Evolutionary conservation across 495 filamentous ascomycete genomes (phyloP).

Genomic region (Endocarpon pusillum): DNA sequence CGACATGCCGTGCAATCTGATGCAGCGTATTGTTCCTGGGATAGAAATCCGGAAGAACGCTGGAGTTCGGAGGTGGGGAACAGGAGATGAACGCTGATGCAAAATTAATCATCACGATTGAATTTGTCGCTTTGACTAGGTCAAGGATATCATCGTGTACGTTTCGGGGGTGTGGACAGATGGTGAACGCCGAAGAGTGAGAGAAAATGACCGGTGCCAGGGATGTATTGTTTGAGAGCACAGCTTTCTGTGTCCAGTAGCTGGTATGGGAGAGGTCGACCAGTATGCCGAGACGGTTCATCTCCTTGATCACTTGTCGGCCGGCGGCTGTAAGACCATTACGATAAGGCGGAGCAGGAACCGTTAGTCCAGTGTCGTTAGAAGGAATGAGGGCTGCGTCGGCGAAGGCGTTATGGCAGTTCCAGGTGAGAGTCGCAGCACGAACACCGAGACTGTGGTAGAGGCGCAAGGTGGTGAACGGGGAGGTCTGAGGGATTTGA

Average conservation of each 20-base stretch:
- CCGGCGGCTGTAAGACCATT: conserved; percentile 54
- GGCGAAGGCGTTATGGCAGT: conserved; percentile 82
- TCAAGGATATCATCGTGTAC: conserved; percentile 41
- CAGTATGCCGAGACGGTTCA: conserved; percentile 37
- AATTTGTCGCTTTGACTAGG: conserved; percentile 34
- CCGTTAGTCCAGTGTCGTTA: conserved; percentile 11
- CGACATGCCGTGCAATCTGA: conserved; percentile 55
- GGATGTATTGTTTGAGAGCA: conserved; percentile 27
- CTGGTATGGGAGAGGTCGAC: conserved; percentile 39
- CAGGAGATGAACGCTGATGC: conserved; percentile 60
- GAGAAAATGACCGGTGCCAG: conserved; percentile 39
- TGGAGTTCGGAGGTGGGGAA: conserved; percentile 22
- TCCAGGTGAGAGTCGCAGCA: conserved; percentile 82
- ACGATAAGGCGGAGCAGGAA: conserved; percentile 27
- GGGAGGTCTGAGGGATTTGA: conserved; percentile 68
- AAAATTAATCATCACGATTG: conserved; percentile 45
- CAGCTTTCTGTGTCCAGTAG: conserved; percentile 37
- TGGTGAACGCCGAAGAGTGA: conserved; percentile 33
- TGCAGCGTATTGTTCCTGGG: conserved; percentile 53
- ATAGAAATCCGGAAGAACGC: conserved; percentile 30
- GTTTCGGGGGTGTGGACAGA: conserved; percentile 40
- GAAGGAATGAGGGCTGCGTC: conserved; percentile 54
- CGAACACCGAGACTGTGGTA: conserved; percentile 70
- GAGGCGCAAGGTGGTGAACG: conserved; percentile 49
- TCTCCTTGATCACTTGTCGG: conserved; percentile 36